Evolutionary conservation across 2,329 filamentous ascomycete species (phyloP).

Genomic region (Colletotrichum cuscutae): DNA sequence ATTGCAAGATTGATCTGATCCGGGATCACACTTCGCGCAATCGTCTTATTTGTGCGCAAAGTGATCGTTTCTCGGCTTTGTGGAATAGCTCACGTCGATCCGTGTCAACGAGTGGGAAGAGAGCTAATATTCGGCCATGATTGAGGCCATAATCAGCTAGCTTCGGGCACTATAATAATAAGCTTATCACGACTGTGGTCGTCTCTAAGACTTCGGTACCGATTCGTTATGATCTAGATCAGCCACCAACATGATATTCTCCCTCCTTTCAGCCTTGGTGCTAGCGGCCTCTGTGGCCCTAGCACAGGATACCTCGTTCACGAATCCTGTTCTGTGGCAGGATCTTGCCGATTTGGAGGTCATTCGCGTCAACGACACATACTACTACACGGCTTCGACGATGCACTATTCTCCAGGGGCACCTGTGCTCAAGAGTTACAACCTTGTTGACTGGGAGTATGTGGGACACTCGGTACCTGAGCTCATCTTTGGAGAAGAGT

Average conservation of each 20-base stretch:
- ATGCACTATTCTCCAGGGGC: slow-evolving; percentile 62
- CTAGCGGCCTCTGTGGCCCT: neutral
- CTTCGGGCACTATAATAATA: neutral
- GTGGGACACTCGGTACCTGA: slow-evolving; percentile 48
- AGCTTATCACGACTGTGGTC: neutral
- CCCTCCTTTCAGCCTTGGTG: neutral
- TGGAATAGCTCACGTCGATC: neutral
- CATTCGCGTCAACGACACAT: slow-evolving; percentile 48
- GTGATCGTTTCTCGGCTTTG: slow-evolving; percentile 9
- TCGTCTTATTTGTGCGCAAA: slow-evolving; percentile 32
- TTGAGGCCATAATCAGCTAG: neutral
- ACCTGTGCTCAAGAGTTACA: slow-evolving; percentile 58
- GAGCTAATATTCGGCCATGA: neutral
- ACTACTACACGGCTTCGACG: slow-evolving; percentile 60
- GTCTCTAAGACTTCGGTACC: neutral
- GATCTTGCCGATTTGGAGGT: slow-evolving; percentile 63
- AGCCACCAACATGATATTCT: slow-evolving; percentile 12
- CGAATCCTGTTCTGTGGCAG: slow-evolving; percentile 61
- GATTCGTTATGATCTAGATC: neutral
- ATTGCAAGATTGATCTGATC: neutral
- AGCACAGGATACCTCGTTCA: slow-evolving; percentile 41
- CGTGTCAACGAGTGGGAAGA: neutral
- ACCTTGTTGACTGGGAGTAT: slow-evolving; percentile 58
- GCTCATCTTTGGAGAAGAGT: slow-evolving; percentile 54
- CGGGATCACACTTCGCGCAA: neutral